Evolutionary conservation across 1,139 yeast genomes (phyloP).

Genomic region (Kazachstania sp.): DNA sequence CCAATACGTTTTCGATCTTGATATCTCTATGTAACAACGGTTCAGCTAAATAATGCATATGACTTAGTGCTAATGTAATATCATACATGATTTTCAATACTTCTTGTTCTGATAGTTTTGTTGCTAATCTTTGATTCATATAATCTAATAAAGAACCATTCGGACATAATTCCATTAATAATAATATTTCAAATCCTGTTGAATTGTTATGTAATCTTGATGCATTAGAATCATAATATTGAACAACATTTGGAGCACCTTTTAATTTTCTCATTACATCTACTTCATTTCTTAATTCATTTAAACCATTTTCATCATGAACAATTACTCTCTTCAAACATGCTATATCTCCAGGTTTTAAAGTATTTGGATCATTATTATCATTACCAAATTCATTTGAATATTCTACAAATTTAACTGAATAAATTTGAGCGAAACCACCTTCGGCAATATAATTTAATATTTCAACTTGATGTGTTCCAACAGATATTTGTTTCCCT

Average conservation of each 20-base stretch:
- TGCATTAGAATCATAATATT: slow-evolving; percentile 92
- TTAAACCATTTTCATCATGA: slow-evolving; percentile 61
- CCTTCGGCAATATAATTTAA: slow-evolving; percentile 57
- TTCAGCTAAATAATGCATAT: slow-evolving; percentile 77
- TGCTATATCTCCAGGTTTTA: slow-evolving; percentile 38
- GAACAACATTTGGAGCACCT: slow-evolving; percentile 72
- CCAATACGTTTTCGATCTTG: slow-evolving; percentile 88
- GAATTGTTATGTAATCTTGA: slow-evolving; percentile 45
- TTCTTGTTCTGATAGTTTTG: slow-evolving; percentile 75
- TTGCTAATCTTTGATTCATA: slow-evolving; percentile 83
- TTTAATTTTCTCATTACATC: slow-evolving; percentile 78
- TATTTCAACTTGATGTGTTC: slow-evolving; percentile 53
- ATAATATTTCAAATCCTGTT: slow-evolving; percentile 65
- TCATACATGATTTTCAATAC: slow-evolving; percentile 77
- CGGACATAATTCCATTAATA: slow-evolving; percentile 87
- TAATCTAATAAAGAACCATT: slow-evolving; percentile 83
- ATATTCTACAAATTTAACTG: slow-evolving; percentile 36
- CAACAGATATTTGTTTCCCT: slow-evolving; percentile 56
- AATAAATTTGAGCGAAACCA: slow-evolving; percentile 74
- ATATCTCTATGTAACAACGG: slow-evolving; percentile 89
- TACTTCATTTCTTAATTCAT: slow-evolving; percentile 65
- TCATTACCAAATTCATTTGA: slow-evolving; percentile 21
- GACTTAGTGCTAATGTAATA: slow-evolving; percentile 71
- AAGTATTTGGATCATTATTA: slow-evolving; percentile 1
- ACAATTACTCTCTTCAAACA: slow-evolving; percentile 71